A percentile compares a stretch with the other conserved stretches of the same genome.
Conservation (phyloP, 768 basidiomycete species). For the Termitomyces sp. region DNA sequence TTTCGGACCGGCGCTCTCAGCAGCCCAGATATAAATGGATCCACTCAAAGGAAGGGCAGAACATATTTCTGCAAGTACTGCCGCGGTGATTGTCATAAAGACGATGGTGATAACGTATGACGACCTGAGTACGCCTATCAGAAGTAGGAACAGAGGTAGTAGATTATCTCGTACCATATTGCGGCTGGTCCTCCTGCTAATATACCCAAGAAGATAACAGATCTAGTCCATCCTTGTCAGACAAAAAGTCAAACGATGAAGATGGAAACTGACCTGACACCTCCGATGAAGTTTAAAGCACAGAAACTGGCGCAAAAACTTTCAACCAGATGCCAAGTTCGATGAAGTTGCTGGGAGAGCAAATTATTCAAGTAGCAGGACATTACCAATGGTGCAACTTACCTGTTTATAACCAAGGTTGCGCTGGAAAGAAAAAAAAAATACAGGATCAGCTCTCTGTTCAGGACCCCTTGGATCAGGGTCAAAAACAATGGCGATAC, state of each 20-base stretch:
- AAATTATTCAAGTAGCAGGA: constrained; percentile 5
- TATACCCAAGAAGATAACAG: constrained; percentile 75
- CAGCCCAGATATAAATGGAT: constrained; percentile 94
- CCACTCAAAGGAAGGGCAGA: constrained; percentile 84
- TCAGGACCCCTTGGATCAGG: constrained; percentile 27
- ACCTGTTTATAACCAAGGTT: constrained; percentile 80
- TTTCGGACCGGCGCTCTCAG: constrained; percentile 85
- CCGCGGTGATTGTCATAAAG: constrained; percentile 86
- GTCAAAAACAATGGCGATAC: constrained; percentile 41
- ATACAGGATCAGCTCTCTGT: constrained; percentile 41
- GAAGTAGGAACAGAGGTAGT: neutral
- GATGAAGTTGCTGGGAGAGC: constrained; percentile 67
- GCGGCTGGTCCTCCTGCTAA: constrained; percentile 85
- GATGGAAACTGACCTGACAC: constrained; percentile 52
- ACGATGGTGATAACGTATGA: constrained; percentile 77
- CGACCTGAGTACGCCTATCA: constrained; percentile 49
- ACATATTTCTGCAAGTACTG: constrained; percentile 84
- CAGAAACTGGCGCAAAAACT: constrained; percentile 87
- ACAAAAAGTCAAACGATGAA: neutral
- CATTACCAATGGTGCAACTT: constrained; percentile 14
- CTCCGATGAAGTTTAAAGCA: constrained; percentile 87
- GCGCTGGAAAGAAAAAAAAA: constrained; percentile 40
- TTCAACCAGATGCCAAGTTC: constrained; percentile 78
- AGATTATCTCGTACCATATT: constrained; percentile 51
- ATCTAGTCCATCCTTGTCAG: constrained; percentile 32